Evolutionary conservation across 352 stramenopile genomes (phyloP).

Genomic region (Aphanomyces invadans): DNA sequence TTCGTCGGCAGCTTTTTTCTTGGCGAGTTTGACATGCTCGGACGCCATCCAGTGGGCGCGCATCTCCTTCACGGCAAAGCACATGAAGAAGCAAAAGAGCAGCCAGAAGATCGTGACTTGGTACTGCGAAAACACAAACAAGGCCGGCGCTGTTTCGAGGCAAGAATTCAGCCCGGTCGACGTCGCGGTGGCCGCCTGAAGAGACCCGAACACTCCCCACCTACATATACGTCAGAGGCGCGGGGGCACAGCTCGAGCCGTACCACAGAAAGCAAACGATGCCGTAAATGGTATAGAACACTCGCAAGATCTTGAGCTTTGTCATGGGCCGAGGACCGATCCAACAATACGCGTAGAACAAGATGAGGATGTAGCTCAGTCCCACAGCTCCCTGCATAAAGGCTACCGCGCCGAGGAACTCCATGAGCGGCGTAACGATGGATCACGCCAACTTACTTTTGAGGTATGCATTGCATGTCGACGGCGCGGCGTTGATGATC

Average conservation of each 20-base stretch:
- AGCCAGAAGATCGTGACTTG: conserved; percentile 63
- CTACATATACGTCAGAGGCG: not conserved
- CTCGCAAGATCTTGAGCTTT: conserved; percentile 42
- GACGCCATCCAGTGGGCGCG: not conserved
- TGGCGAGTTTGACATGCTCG: not conserved
- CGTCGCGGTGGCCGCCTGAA: conserved; percentile 47
- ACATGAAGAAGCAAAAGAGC: conserved; percentile 46
- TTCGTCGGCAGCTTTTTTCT: conserved; percentile 15
- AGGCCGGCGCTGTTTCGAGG: conserved; percentile 49
- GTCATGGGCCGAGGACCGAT: conserved; percentile 52
- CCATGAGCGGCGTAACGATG: conserved; percentile 14
- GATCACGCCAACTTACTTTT: conserved; percentile 36
- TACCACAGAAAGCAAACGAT: conserved; percentile 47
- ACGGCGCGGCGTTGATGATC: conserved; percentile 58
- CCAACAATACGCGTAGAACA: conserved; percentile 70
- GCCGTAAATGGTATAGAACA: conserved; percentile 59
- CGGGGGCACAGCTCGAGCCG: not conserved
- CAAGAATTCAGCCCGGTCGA: conserved; percentile 60
- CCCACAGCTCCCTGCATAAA: conserved; percentile 60
- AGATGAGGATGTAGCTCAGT: conserved; percentile 52
- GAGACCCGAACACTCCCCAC: conserved; percentile 56
- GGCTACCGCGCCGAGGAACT: conserved; percentile 28
- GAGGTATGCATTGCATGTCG: conserved; percentile 57
- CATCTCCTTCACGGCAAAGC: conserved; percentile 50
- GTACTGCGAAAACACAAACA: conserved; percentile 66